Conservation (phyloP, 495 filamentous ascomycete genomes). For the Penicillium angulare region DNA sequence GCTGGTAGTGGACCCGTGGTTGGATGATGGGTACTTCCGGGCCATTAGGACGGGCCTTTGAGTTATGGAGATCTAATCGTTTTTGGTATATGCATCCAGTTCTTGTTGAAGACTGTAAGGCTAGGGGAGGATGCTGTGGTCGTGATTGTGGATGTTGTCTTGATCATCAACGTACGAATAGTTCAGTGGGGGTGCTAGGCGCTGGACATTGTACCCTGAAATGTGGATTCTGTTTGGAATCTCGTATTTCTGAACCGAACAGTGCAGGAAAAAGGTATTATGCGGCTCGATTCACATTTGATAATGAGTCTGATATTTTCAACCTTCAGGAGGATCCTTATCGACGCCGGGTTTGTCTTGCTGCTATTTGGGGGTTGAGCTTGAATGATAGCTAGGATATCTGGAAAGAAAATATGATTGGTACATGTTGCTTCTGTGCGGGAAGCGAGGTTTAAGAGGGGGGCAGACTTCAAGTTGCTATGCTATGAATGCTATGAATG, state of each 20-base stretch:
- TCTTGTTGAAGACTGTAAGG: constrained; percentile 10
- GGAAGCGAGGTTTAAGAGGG: no score
- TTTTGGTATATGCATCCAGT: constrained; percentile 11
- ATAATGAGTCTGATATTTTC: neutral
- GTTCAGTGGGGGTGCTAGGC: constrained; percentile 7
- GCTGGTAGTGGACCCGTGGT: neutral
- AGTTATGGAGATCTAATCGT: constrained; percentile 9
- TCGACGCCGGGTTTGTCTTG: neutral
- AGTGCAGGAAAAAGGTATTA: neutral
- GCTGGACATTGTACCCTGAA: constrained; percentile 8
- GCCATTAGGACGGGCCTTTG: constrained; percentile 5
- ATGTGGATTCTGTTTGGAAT: constrained; percentile 2
- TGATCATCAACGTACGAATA: constrained; percentile 8
- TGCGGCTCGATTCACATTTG: neutral
- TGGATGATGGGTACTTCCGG: constrained; percentile 1
- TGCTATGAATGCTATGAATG: no score
- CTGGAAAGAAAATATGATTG: no score
- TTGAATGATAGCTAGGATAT: neutral
- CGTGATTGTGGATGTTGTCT: constrained; percentile 12
- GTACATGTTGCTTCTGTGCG: no score
- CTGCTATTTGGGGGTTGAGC: neutral
- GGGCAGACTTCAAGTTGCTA: no score
- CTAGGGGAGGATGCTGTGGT: constrained; percentile 9
- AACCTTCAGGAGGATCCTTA: neutral
- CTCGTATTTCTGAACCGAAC: constrained; percentile 4